Percentiles rank a stretch among this genome's conserved stretches.
These are phyloP conservation scores for Kalmusia sp. DNA, from an alignment of 2,329 filamentous ascomycete species.

Conservation along the genomic window DNA sequence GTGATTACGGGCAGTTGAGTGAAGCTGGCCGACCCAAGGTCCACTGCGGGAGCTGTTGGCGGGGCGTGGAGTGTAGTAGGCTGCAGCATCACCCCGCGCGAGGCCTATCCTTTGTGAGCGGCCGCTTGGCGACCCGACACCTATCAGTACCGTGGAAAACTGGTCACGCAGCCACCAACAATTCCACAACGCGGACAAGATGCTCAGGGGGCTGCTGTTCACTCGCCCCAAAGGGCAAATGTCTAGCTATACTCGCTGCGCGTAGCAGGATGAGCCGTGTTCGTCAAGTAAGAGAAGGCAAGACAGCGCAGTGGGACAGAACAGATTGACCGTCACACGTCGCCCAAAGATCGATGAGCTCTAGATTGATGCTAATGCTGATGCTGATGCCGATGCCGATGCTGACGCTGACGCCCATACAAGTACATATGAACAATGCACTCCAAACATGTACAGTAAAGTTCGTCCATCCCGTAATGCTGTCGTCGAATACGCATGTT, in stretches of 20 bases:
- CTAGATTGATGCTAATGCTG: not conserved
- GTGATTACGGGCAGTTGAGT: not conserved
- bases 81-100: not conserved
- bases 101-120: not conserved
- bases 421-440: slow-evolving; percentile 3
- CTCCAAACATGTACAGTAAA: slow-evolving; percentile 9
- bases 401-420: not conserved
- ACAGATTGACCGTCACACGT: no score
- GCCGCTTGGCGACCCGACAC: slow-evolving; percentile 1
- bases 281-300: no score
- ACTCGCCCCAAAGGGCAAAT: not conserved
- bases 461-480: slow-evolving; percentile 15
- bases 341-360: not conserved
- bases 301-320: no score
- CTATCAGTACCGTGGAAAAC: slow-evolving; percentile 8
- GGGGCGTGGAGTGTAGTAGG: not conserved
- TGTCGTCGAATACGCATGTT: slow-evolving; percentile 3
- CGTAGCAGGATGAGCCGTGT: no score
- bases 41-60: no score
- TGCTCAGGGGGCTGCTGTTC: not conserved
- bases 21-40: not conserved
- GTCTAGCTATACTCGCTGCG: not conserved
- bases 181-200: not conserved
- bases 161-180: slow-evolving; percentile 10
- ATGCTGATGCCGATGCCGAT: not conserved